Evolutionary conservation across 1,284 basidiomycete species (phyloP).

Genomic region (Tilletia horrida): DNA sequence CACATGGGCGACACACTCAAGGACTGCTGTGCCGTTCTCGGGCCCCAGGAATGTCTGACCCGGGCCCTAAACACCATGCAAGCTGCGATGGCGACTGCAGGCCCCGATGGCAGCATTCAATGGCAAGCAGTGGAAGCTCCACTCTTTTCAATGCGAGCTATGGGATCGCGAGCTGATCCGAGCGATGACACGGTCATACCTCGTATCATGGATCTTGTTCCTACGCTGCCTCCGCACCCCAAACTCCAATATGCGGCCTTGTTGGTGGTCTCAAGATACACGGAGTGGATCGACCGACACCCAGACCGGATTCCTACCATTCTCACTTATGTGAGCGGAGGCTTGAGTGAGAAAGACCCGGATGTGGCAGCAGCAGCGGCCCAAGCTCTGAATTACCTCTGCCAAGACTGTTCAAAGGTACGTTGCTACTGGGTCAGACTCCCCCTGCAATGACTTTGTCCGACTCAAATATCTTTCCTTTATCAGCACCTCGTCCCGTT

Average conservation of each 20-base stretch:
- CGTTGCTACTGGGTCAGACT: neutral
- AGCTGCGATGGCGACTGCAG: conserved; percentile 35
- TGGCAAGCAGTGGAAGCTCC: conserved; percentile 99
- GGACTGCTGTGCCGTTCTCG: conserved; percentile 93
- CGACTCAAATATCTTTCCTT: neutral
- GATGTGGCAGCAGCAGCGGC: conserved; percentile 86
- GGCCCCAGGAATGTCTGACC: conserved; percentile 77
- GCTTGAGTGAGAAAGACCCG: conserved; percentile 66
- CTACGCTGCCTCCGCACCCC: conserved; percentile 83
- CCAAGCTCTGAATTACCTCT: conserved; percentile 92
- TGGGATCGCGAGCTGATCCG: conserved; percentile 89
- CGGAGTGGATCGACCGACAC: conserved; percentile 91
- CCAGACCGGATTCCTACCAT: conserved; percentile 81
- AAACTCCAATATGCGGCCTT: conserved; percentile 90
- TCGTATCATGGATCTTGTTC: conserved; percentile 90
- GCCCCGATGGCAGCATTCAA: conserved; percentile 55
- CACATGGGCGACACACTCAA: conserved; percentile 99
- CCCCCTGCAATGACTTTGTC: conserved; percentile 6
- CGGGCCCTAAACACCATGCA: conserved; percentile 78
- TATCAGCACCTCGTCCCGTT: conserved; percentile 81
- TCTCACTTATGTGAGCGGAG: conserved; percentile 84
- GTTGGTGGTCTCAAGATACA: conserved; percentile 91
- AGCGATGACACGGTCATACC: conserved; percentile 81
- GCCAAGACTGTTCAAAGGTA: conserved; percentile 75
- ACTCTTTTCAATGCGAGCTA: conserved; percentile 93